These are phyloP conservation scores for Parathielavia hyrcaniae DNA, from an alignment of 495 filamentous ascomycete species.

Conservation along the genomic window DNA sequence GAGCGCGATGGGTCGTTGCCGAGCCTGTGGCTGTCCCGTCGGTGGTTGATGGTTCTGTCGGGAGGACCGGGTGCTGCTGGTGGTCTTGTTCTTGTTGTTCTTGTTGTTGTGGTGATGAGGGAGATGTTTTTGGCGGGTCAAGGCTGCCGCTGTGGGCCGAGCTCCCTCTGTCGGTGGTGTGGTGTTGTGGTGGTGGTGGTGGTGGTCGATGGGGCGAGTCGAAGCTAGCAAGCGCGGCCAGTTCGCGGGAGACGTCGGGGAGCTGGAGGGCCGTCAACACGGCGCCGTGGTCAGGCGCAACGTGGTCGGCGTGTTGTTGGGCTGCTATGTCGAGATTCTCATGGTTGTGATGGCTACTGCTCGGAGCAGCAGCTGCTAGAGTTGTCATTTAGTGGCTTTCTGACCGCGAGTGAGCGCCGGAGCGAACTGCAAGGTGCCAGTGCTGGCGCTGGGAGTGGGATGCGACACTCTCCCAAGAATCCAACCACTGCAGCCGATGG, in stretches of 20 bases:
- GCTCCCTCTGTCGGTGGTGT: slow-evolving; percentile 5
- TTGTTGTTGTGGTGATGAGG: slow-evolving; percentile 16
- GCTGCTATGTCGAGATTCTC: slow-evolving; percentile 22
- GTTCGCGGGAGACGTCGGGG: slow-evolving; percentile 37
- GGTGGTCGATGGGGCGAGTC: slow-evolving; percentile 20
- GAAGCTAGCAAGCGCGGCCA: slow-evolving; percentile 27
- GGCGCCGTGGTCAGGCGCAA: slow-evolving; percentile 17
- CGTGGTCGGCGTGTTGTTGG: slow-evolving; percentile 19
- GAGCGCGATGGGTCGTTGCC: slow-evolving; percentile 30
- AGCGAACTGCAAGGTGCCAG: slow-evolving; percentile 3
- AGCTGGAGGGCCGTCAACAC: slow-evolving; percentile 41
- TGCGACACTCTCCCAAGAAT: background rate
- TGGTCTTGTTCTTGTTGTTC: slow-evolving; percentile 16
- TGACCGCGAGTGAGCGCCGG: slow-evolving; percentile 4
- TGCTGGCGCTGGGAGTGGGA: slow-evolving; percentile 9
- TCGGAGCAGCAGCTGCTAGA: slow-evolving; percentile 27
- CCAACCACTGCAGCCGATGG: background rate
- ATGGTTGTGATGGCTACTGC: slow-evolving; percentile 24
- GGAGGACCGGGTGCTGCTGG: slow-evolving; percentile 11
- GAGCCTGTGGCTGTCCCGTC: slow-evolving; percentile 18
- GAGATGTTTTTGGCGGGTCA: slow-evolving; percentile 11
- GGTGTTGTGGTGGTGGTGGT: slow-evolving; percentile 17
- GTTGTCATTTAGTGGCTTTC: slow-evolving; percentile 28
- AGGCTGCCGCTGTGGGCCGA: slow-evolving; percentile 19
- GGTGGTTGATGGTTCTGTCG: slow-evolving; percentile 18